Percentiles rank a stretch among this genome's conserved stretches.
These are phyloP conservation scores for Piper betle DNA, from an alignment of 164 flowering plant species.

Conservation along the genomic window DNA sequence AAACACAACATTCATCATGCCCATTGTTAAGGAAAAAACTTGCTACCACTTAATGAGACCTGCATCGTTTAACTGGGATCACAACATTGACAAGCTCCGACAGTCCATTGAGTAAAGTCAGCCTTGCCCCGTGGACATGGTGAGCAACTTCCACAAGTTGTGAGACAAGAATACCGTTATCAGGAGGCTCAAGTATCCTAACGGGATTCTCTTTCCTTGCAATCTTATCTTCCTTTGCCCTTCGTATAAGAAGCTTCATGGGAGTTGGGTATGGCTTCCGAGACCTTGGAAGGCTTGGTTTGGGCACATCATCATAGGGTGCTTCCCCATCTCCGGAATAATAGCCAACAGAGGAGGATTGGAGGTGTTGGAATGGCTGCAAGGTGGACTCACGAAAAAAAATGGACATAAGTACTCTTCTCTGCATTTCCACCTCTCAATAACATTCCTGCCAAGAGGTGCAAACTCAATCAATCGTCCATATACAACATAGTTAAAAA, in stretches of 20 bases:
- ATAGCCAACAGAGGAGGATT: background rate
- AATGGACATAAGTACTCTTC: background rate
- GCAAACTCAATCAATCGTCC: too few species aligned
- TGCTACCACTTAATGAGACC: conserved; percentile 19
- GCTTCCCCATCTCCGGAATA: conserved; percentile 1
- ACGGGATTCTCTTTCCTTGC: too few species aligned
- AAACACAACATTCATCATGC: background rate
- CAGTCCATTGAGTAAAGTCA: conserved; percentile 35
- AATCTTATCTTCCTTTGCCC: too few species aligned
- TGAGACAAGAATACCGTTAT: conserved; percentile 55
- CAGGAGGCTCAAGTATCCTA: too few species aligned
- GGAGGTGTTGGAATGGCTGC: background rate
- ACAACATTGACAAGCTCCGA: conserved; percentile 21
- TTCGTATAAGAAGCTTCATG: too few species aligned
- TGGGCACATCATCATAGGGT: conserved; percentile 43
- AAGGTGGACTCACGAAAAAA: background rate
- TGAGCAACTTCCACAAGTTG: conserved; percentile 51
- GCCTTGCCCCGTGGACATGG: conserved; percentile 40
- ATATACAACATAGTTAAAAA: too few species aligned
- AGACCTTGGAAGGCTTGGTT: conserved; percentile 27
- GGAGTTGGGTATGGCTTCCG: conserved; percentile 18
- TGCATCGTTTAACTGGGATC: conserved; percentile 53
- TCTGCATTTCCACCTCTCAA: background rate
- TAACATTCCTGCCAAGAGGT: too few species aligned
- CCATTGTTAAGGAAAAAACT: background rate